Evolutionary conservation across 192 early-diverging fungal species (phyloP), one percentile per base, ranked within the genome.

Genomic region (Backusella mclennaniae): DNA sequence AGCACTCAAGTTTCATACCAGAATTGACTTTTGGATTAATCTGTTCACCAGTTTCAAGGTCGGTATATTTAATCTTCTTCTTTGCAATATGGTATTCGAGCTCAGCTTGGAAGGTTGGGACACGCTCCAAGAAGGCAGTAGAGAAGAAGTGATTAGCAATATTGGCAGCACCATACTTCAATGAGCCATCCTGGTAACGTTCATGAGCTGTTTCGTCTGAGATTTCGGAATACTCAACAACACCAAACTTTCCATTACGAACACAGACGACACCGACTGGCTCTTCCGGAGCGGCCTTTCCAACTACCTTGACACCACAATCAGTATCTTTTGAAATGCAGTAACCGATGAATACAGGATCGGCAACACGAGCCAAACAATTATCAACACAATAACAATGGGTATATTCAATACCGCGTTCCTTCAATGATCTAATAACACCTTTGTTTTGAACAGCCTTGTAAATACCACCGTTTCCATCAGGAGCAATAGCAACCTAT

Each of bases 101-200:
- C 69, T 87, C 80, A 67, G 82, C 83, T 81, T 97, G 95, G 74
- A 97, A 90, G 11, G 87, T 87, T 75, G 96, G 92, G 73, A 97
- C 89, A 66, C 90, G 87, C 69, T 93, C 84, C 80, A 99, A 85
- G 81, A 99, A 99, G 66, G 90, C 96, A 38, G 90, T 84, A 29
- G 96, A 93, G 87, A 96, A 99, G 84, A 96, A 99, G 86, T 99
- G 98, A 88, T 98, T 99, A 82, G 93, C 96, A 88, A 99, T 97
- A 85, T 99, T 99, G 49, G 92, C 98, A 6, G 98, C 96, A 39
- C 94, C 93, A 88, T 93, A 97, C 1, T 87, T 84, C 23, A 99
- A 87, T 71, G 89, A 85, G 4, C 93, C 91, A 77, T 88, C 90
- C 29, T 86, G 71, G 63, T 94, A 89, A 66, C 88, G 88, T 73